Percentiles rank a stretch among this genome's conserved stretches.
phyloP scores from a whole-genome alignment of 371 early-diverging fungal species.

The Gilbertella persicaria region DNA sequence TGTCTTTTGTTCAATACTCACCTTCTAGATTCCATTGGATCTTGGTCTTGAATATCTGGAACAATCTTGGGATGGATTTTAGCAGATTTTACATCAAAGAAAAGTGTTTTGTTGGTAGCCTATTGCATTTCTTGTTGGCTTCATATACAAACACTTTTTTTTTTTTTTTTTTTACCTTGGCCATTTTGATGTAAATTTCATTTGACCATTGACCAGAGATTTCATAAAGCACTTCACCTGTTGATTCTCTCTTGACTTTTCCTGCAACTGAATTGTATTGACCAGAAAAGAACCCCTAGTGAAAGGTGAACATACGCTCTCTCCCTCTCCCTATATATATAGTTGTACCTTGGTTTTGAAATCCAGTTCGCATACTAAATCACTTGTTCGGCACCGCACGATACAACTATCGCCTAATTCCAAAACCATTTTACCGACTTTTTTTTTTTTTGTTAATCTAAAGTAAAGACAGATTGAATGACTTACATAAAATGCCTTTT shows the following conservation, averaged over 20 bases:
- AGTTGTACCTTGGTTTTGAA: conserved; percentile 84
- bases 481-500: conserved; percentile 29
- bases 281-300: conserved; percentile 74
- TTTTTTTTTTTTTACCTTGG: conserved; percentile 25
- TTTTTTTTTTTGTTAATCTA: not conserved
- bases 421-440: conserved; percentile 86
- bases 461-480: not conserved
- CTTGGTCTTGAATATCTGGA: conserved; percentile 72
- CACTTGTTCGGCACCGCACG: conserved; percentile 74
- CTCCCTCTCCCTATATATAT: not conserved
- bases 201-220: conserved; percentile 90
- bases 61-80: conserved; percentile 72
- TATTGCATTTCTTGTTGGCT: conserved; percentile 1
- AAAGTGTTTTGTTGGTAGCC: conserved; percentile 26
- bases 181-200: conserved; percentile 58
- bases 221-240: conserved; percentile 76
- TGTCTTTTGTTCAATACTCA: conserved; percentile 15
- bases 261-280: conserved; percentile 81
- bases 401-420: conserved; percentile 85
- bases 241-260: conserved; percentile 76
- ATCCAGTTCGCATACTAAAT: conserved; percentile 80
- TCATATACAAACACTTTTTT: not conserved
- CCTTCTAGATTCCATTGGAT: conserved; percentile 83
- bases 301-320: not conserved
- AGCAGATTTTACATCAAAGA: conserved; percentile 76